Evolutionary conservation across 495 filamentous ascomycete species (phyloP).

Genomic region (Penicillium canescens): DNA sequence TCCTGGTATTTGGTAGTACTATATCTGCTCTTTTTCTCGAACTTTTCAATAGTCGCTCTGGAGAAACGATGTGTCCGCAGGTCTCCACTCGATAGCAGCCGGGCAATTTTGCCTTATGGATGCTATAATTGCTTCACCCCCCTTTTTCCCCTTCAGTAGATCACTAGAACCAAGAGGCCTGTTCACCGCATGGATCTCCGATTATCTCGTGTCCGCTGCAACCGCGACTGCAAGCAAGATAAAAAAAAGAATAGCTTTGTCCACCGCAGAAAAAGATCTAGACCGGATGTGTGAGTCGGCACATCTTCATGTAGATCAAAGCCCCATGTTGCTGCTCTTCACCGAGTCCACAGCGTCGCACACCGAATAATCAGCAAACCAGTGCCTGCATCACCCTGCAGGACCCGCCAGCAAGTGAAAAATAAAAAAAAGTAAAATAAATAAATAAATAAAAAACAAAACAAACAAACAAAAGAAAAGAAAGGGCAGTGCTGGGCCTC

Average conservation of each 20-base stretch:
- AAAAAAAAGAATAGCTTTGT: conserved; percentile 11
- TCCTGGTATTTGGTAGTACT: conserved; percentile 21
- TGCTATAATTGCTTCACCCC: neutral
- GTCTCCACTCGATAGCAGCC: too few relatives aligned
- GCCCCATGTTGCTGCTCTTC: too few relatives aligned
- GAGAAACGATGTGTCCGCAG: too few relatives aligned
- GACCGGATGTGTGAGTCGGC: neutral
- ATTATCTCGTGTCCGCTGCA: conserved; percentile 30
- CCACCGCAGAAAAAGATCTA: neutral
- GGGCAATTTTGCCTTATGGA: too few relatives aligned
- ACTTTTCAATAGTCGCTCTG: too few relatives aligned
- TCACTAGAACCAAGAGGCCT: neutral
- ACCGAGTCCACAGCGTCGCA: neutral
- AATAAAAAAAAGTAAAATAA: too few relatives aligned
- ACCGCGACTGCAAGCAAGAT: conserved; percentile 11
- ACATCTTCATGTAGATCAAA: neutral
- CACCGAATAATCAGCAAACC: conserved; percentile 5
- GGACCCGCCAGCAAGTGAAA: conserved; percentile 6
- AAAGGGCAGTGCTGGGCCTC: conserved; percentile 11
- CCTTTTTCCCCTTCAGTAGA: neutral
- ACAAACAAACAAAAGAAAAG: conserved; percentile 1
- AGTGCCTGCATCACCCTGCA: conserved; percentile 29
- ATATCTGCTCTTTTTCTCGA: neutral
- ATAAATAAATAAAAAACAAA: neutral
- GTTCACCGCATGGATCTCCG: conserved; percentile 2